Conservation (phyloP, 2,329 filamentous ascomycete species). For the Phialophora verrucosa region DNA sequence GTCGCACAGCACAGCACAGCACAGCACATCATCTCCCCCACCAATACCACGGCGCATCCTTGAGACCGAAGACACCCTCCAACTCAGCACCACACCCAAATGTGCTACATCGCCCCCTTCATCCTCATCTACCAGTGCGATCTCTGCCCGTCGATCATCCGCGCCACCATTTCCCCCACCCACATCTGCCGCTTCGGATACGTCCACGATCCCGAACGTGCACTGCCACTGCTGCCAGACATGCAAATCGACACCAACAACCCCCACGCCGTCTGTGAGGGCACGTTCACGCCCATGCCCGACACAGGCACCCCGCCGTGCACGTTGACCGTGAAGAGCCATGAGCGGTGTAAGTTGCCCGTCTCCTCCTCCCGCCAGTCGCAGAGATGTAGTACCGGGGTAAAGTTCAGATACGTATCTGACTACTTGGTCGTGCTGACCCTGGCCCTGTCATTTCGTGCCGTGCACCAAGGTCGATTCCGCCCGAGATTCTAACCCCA, state of each 20-base stretch:
- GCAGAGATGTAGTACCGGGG: background rate
- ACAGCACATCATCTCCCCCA: background rate
- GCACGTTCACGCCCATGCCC: conserved; percentile 1
- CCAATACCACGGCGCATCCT: background rate
- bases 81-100: background rate
- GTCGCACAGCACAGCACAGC: too few species aligned
- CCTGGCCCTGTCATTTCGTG: too few species aligned
- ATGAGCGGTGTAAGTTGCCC: background rate
- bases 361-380: background rate
- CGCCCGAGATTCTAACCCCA: too few species aligned
- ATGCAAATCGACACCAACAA: background rate
- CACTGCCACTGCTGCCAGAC: background rate
- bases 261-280: background rate
- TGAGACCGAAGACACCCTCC: background rate
- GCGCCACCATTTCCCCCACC: background rate
- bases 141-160: conserved; percentile 3
- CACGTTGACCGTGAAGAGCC: conserved; percentile 1
- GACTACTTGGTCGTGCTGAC: too few species aligned
- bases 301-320: background rate
- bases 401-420: too few species aligned
- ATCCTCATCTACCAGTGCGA: conserved; percentile 5
- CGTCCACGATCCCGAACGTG: background rate
- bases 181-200: conserved; percentile 8
- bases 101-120: conserved; percentile 4
- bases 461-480: too few species aligned